These are phyloP conservation scores for Metarhizium sp. DNA, from an alignment of 2,329 filamentous ascomycete species.

Conservation along the genomic window DNA sequence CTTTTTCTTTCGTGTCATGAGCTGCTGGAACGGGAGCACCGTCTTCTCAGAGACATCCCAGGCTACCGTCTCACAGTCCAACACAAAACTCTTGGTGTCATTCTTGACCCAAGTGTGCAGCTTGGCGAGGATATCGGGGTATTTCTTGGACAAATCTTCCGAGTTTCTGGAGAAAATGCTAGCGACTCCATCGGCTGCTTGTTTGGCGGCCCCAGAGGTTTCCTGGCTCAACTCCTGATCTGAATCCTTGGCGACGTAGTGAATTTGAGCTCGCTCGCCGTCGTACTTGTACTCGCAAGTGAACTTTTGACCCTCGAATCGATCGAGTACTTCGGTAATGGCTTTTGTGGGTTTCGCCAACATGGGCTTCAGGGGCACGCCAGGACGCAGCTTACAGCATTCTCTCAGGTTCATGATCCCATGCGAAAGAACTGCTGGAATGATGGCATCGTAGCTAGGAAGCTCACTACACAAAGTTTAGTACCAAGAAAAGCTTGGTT, in stretches of 20 bases:
- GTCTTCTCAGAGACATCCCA: slow-evolving; percentile 96
- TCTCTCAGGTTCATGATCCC: slow-evolving; percentile 77
- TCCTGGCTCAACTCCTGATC: slow-evolving; percentile 58
- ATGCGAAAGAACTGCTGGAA: slow-evolving; percentile 79
- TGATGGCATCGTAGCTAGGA: slow-evolving; percentile 89
- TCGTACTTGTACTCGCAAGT: slow-evolving; percentile 99
- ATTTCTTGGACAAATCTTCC: slow-evolving; percentile 94
- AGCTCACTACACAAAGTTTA: slow-evolving; percentile 56
- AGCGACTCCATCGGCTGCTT: slow-evolving; percentile 63
- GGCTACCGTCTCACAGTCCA: slow-evolving; percentile 97
- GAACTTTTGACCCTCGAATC: slow-evolving; percentile 90
- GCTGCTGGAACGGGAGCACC: slow-evolving; percentile 90
- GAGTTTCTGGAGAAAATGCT: slow-evolving; percentile 97
- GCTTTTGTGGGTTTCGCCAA: slow-evolving; percentile 97
- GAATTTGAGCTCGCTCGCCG: slow-evolving; percentile 95
- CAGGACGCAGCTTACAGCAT: slow-evolving; percentile 83
- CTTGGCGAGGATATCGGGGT: slow-evolving; percentile 87
- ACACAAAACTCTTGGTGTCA: slow-evolving; percentile 85
- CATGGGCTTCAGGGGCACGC: slow-evolving; percentile 96
- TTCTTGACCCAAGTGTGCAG: slow-evolving; percentile 82
- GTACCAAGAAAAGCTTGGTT: background rate
- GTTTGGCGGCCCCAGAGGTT: slow-evolving; percentile 50
- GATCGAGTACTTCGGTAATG: slow-evolving; percentile 92
- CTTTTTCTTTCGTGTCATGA: slow-evolving; percentile 97
- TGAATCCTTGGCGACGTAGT: slow-evolving; percentile 82